These are phyloP conservation scores for Boletus rufocinnamomeus DNA, from an alignment of 768 basidiomycete genomes.

Conservation along the genomic window DNA sequence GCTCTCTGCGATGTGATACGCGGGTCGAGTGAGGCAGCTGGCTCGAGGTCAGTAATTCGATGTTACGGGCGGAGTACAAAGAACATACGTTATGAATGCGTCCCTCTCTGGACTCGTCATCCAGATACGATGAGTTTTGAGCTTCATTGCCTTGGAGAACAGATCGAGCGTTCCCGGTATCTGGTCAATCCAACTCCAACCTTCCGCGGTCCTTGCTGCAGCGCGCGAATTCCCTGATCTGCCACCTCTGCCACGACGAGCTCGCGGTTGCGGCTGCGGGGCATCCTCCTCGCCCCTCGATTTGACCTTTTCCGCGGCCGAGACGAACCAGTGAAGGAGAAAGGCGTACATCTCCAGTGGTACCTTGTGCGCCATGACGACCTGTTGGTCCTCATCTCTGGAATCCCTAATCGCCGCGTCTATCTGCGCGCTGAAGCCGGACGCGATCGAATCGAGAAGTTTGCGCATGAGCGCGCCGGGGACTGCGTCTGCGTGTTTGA, in stretches of 20 bases:
- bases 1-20: slow-evolving; percentile 82
- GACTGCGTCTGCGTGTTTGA: slow-evolving; percentile 72
- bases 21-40: slow-evolving; percentile 86
- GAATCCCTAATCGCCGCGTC: slow-evolving; percentile 72
- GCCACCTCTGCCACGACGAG: slow-evolving; percentile 60
- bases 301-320: slow-evolving; percentile 77
- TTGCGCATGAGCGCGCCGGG: slow-evolving; percentile 74
- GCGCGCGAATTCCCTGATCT: slow-evolving; percentile 47
- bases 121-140: slow-evolving; percentile 85
- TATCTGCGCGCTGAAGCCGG: slow-evolving; percentile 70
- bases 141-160: slow-evolving; percentile 68
- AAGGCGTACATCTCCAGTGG: slow-evolving; percentile 93
- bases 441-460: slow-evolving; percentile 82
- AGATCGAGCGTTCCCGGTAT: slow-evolving; percentile 68
- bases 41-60: slow-evolving; percentile 4
- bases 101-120: slow-evolving; percentile 84
- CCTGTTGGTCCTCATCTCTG: slow-evolving; percentile 66
- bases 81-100: slow-evolving; percentile 66
- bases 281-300: slow-evolving; percentile 49
- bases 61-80: not conserved
- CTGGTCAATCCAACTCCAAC: slow-evolving; percentile 79
- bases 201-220: slow-evolving; percentile 44
- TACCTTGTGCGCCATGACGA: slow-evolving; percentile 60
- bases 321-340: slow-evolving; percentile 88
- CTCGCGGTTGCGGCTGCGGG: slow-evolving; percentile 46